phyloP scores from a whole-genome alignment of 805 yeast genomes.

The Grigorovia transvaalensis region DNA sequence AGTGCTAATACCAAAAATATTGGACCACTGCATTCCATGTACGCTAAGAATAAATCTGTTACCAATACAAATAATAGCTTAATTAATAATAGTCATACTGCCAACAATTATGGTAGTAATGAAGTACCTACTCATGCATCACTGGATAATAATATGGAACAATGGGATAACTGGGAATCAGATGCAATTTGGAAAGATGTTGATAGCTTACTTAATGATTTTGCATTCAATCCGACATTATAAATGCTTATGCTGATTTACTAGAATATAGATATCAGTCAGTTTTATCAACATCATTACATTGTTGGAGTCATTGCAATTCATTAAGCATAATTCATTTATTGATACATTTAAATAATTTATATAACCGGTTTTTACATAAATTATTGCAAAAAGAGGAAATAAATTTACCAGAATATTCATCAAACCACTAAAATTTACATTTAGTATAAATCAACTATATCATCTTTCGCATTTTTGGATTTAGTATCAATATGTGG shows the following conservation, averaged over 20 bases:
- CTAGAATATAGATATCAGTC: no score
- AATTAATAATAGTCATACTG: background rate
- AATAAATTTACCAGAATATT: background rate
- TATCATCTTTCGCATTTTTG: background rate
- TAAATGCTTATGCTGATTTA: background rate
- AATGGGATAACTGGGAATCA: slow-evolving; percentile 36
- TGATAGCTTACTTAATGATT: slow-evolving; percentile 81
- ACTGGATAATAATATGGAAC: slow-evolving; percentile 27
- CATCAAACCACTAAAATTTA: no score
- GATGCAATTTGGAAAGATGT: slow-evolving; percentile 60
- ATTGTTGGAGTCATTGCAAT: no score
- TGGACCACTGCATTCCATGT: background rate
- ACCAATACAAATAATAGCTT: no score
- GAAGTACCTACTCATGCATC: slow-evolving; percentile 1
- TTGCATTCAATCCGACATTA: slow-evolving; percentile 62
- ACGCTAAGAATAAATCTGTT: background rate
- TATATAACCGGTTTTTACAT: no score
- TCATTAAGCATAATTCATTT: no score
- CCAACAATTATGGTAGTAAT: background rate
- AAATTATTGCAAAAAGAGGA: no score
- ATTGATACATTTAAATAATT: no score
- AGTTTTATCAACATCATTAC: no score
- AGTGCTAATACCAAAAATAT: background rate
- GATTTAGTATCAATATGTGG: background rate
- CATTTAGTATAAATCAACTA: background rate